A percentile compares a stretch with the other conserved stretches of the same genome.
These are phyloP conservation scores for Mortierella alpina DNA, from an alignment of 192 early-diverging fungal species.

Conservation along the genomic window DNA sequence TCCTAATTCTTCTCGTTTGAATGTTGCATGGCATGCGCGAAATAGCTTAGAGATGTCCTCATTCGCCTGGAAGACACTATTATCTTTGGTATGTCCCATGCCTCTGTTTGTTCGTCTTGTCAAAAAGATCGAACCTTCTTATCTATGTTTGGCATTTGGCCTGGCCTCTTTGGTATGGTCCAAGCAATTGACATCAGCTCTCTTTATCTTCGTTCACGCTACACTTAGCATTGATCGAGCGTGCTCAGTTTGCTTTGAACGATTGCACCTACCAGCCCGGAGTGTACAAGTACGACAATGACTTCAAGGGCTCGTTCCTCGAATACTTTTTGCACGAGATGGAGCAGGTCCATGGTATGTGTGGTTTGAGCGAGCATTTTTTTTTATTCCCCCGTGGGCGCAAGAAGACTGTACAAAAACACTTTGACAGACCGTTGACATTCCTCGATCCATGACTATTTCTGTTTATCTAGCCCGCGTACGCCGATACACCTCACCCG, in stretches of 20 bases:
- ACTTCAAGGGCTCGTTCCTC: conserved; percentile 83
- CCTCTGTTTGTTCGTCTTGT: not conserved
- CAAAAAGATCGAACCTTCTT: not conserved
- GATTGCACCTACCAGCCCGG: conserved; percentile 78
- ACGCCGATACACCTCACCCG: conserved; percentile 69
- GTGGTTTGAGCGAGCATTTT: not conserved
- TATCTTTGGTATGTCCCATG: conserved; percentile 75
- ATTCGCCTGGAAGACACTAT: conserved; percentile 97
- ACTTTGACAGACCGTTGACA: no score
- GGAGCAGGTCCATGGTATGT: conserved; percentile 89
- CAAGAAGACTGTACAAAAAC: conserved; percentile 11
- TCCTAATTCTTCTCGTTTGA: not conserved
- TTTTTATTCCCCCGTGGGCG: not conserved
- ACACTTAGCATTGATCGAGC: conserved; percentile 87
- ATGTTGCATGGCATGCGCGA: no score
- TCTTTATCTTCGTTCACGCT: not conserved
- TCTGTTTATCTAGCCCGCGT: conserved; percentile 18
- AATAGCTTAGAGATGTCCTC: conserved; percentile 76
- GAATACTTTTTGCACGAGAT: conserved; percentile 92
- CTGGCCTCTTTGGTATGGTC: not conserved
- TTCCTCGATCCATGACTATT: not conserved
- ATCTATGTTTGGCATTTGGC: not conserved
- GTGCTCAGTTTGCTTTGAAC: conserved; percentile 92
- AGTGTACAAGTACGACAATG: conserved; percentile 73
- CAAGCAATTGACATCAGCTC: not conserved